Base-by-base conservation (phyloP, 1,139 yeast species). In the Hyphopichia fennica region DNA sequence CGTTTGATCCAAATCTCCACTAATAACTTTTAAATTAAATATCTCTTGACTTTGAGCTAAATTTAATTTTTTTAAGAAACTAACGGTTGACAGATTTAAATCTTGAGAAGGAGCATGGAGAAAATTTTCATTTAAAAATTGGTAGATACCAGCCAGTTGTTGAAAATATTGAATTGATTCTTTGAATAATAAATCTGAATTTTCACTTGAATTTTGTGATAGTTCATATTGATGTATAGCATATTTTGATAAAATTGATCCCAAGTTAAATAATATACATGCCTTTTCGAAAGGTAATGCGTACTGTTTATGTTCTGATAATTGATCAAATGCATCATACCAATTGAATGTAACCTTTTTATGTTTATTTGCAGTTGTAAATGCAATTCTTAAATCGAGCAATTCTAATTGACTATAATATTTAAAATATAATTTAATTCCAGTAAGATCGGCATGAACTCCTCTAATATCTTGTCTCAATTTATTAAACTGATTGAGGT, bases 231-330 rank as follows among this genome's bases (percentile, higher is more conserved):
- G 69, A 4, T 75, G 52, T 1, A 80, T 72, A 0, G 87, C 96
- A 39, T 84, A 57, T 40, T 56, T 58, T 20, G 69, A 59, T 37
- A 72, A 54, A 28, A 67, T 48, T 0, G 76, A 58, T 0, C 65
- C 77, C 35, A 70, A 64, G 56, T 91, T 91, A 70, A 84, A 93
- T 43, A 93, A 68, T 2, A 86, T 67, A 25, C 88, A 81, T 2
- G 97, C 96, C 64, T 93, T 93, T 57, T 93, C 99, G 58, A 87
- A 91, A 0, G 96, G 91, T 40, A 89, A 59, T 9, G 84, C 79
- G 34, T 73, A 67, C 34, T 77, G 77, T 18, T 69, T 62, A 42
- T 72, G 75, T 4, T 75, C 62, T 2, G 69, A 59, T 1, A 60
- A 45, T 4, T 62, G 57, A 35, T 69, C 69, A 56, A 81, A 84